phyloP scores from a whole-genome alignment of 2,329 filamentous ascomycete genomes.

The Zasmidium citrigriseum region DNA sequence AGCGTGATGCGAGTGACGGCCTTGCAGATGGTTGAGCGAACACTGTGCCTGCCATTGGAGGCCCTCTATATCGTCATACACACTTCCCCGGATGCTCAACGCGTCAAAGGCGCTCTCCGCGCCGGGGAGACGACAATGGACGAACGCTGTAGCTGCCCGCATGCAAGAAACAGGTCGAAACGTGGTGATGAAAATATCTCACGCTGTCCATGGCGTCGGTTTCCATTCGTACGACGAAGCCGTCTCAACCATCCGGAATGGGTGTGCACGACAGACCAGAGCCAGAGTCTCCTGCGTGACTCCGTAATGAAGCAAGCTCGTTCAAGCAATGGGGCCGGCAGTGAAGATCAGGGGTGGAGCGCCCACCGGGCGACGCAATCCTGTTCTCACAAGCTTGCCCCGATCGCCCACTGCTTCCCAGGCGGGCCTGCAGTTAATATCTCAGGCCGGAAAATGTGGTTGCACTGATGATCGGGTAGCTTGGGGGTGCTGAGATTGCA shows the following conservation, averaged over 20 bases:
- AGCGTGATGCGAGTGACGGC: no score
- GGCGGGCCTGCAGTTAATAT: constrained; percentile 4
- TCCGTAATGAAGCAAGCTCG: background rate
- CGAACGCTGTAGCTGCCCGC: background rate
- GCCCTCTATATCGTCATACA: no score
- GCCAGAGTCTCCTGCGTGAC: background rate
- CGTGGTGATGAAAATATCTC: background rate
- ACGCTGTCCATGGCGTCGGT: background rate
- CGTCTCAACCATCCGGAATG: background rate
- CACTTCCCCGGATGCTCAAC: no score
- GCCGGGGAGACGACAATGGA: background rate
- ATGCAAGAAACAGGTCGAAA: background rate
- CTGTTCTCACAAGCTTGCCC: background rate
- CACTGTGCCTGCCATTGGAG: no score
- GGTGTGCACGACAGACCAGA: background rate
- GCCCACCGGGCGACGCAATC: background rate
- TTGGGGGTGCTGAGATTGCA: constrained; percentile 2
- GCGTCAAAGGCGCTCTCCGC: no score
- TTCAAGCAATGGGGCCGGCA: background rate
- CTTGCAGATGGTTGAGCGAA: no score
- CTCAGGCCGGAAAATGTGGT: background rate
- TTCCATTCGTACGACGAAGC: background rate
- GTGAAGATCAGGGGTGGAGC: no score
- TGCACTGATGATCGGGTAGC: background rate
- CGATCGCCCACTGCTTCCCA: background rate